These are phyloP conservation scores for Sporothrix inflata DNA, from an alignment of 2,329 filamentous ascomycete species.

Conservation along the genomic window DNA sequence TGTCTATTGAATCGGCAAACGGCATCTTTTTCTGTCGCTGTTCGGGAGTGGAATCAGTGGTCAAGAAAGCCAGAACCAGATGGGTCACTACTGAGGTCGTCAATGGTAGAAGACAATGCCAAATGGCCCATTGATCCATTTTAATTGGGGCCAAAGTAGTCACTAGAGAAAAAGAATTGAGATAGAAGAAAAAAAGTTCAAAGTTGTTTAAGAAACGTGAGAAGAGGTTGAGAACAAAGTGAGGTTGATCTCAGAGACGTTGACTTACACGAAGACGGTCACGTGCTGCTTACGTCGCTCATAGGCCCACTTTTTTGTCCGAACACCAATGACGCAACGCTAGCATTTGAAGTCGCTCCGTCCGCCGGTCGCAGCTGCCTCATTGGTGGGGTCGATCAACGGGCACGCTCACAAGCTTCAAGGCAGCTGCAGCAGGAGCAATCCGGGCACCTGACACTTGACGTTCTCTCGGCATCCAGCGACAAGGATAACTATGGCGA, in stretches of 20 bases:
- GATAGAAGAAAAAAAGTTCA: background rate
- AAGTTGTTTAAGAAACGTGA: background rate
- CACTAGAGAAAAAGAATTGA: no score
- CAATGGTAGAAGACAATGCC: background rate
- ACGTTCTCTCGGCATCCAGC: background rate
- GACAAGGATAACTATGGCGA: background rate
- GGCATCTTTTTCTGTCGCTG: background rate
- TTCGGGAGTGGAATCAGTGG: background rate
- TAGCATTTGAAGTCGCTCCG: conserved; percentile 4
- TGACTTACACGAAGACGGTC: conserved; percentile 8
- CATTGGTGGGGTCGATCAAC: conserved; percentile 4
- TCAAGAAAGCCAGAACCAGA: background rate
- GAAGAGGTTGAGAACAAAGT: conserved; percentile 6
- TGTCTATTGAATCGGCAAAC: background rate
- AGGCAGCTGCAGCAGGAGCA: background rate
- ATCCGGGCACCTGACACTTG: background rate
- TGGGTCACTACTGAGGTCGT: background rate
- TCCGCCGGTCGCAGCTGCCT: background rate
- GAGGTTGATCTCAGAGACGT: background rate
- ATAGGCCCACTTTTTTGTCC: background rate
- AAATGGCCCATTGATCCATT: background rate
- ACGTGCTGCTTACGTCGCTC: conserved; percentile 8
- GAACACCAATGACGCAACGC: conserved; percentile 19
- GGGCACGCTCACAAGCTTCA: background rate
- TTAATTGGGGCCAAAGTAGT: background rate